Conservation (phyloP, 306 rosid genomes). For the Acacia crassicarpa region DNA sequence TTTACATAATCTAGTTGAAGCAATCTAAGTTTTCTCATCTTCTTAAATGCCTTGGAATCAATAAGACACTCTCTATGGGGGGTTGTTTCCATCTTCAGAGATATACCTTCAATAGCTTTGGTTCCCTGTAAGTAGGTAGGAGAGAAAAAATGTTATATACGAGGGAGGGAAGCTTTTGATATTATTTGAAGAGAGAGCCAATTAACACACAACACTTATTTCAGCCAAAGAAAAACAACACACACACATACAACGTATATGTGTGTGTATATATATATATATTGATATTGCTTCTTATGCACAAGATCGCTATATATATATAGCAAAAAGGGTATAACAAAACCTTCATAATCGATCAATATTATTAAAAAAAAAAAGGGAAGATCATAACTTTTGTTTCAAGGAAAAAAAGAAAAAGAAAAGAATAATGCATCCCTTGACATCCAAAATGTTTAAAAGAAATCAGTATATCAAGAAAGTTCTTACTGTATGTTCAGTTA, state of each 20-base stretch:
- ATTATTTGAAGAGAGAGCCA: neutral
- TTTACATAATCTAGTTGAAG: constrained; percentile 34
- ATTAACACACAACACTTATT: neutral
- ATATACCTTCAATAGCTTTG: neutral
- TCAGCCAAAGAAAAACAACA: too few relatives aligned
- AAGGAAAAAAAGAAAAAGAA: neutral
- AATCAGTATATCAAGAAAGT: neutral
- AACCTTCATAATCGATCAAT: neutral
- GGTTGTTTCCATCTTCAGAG: neutral
- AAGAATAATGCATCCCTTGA: neutral
- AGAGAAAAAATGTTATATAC: neutral
- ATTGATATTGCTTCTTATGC: neutral
- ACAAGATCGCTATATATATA: too few relatives aligned
- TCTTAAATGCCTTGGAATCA: constrained; percentile 27
- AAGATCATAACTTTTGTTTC: neutral
- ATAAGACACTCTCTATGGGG: neutral
- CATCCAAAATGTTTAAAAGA: neutral
- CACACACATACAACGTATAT: too few relatives aligned
- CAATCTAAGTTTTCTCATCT: constrained; percentile 44
- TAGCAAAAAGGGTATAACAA: neutral
- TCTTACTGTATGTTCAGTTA: neutral
- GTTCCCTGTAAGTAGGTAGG: neutral
- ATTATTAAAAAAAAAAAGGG: too few relatives aligned
- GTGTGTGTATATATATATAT: too few relatives aligned
- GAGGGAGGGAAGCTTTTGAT: neutral